Base-by-base conservation (phyloP, 2,329 filamentous ascomycete genomes). In the Curvularia eragrostidis region DNA sequence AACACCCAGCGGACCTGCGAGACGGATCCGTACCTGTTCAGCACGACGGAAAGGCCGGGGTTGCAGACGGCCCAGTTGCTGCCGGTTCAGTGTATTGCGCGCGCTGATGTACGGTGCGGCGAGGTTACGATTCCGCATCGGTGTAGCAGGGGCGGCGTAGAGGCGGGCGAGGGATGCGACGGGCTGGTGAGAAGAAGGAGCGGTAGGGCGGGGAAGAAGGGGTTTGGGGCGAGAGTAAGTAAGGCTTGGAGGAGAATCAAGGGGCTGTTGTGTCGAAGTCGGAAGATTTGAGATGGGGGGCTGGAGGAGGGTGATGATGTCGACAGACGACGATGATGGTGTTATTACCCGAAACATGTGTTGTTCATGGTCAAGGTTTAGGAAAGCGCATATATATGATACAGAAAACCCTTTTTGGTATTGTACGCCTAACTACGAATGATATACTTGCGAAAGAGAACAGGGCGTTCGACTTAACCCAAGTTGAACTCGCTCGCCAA, bases 401-500 rank as follows among this genome's bases (percentile, higher is more conserved):
- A 8, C 5, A 6, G 13, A 36, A 36, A 13, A 36, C 15, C 18
- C 15, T 36, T 15, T 18, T 36, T 36, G 15, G 15, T 36, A 36
- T 34, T 13, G 34, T n/a, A 15, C 5, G 34, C 12, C 15, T 36
- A 36, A 26, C 6, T 36, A 36, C 3, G 2, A 23, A 43, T 26
- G 12, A 26, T 18, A 18, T 18, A 18, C 5, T 36, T 15, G 15
- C 23, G 15, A n/a, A 18, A 13, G 12, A 43, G 18, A 32, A 38
- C 8, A 36, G 18, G 3, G 6, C 34, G 18, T 18, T 18, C 15
- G 13, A 36, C 21, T 58, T 28, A 89, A 15, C 87, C 87, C 72
- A 90, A 84, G 72, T 90, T 90, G 70, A 90, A 90, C 77, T 90
- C 88, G 63, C 83, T 82, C 19, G 86, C 84, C 58, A 81, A 82